Base-by-base conservation (phyloP, 2,329 filamentous ascomycete genomes). In the Apiospora phragmitis region DNA sequence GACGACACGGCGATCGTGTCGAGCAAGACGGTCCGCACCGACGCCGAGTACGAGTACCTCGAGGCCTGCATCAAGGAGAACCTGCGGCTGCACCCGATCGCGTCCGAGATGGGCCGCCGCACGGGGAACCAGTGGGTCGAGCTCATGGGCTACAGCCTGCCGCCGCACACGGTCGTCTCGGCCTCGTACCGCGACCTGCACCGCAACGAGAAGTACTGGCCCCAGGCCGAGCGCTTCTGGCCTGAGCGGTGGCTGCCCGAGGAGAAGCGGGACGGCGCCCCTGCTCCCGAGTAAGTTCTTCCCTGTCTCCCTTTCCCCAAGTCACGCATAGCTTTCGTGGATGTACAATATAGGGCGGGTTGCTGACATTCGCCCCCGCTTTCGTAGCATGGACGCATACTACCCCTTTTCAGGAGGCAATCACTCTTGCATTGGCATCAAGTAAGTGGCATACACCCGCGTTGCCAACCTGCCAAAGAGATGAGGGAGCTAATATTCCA, bases 91-190 rank as follows among this genome's bases (percentile, higher is more conserved):
- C 66, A 68, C 43, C 66, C 43, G 18, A 68, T 68, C 43, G 66
- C 66, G 21, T 68, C 66, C 24, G 66, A 68, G 66, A 68, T 68
- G 66, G 66, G 66, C 43, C 66, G 66, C 26, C 66, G 66, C 43
- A 68, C 66, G 24, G 66, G 66, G 1, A 47, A 51, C 66, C 66
- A 49, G 42, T 68, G 66, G 66, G 21, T 49, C 43, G 43, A 45
- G 41, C 24, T 68, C 21, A 38, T 49, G 26, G 66, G 66, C 18
- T 68, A 32, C 29, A 21, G n/a, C 29, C 24, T 68, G 26, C 66
- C 66, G 41, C 66, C 43, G 41, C 43, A 68, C 29, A 68, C 66
- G 24, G 66, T 68, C 29, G 43, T 68, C 43, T 68, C 66, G 66
- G 66, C 66, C 11, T 68, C 66, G 66, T 68, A 68, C 43, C 66